These are phyloP conservation scores for Vitellaria paradoxa DNA, from an alignment of 179 eudicot genomes.

Conservation along the genomic window DNA sequence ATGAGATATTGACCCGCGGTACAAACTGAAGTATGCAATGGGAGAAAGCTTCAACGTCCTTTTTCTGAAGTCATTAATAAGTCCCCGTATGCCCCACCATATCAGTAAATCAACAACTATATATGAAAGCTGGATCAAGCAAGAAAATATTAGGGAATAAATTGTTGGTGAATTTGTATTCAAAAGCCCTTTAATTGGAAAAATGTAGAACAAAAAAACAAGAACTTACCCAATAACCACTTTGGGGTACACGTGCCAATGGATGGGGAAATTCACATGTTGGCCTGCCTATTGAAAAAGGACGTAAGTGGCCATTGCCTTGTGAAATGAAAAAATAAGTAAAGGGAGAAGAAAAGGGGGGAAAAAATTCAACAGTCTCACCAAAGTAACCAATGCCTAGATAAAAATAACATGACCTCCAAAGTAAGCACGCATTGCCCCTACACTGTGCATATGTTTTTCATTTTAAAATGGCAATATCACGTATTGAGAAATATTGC, in stretches of 20 bases:
- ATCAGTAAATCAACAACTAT: slow-evolving; percentile 78
- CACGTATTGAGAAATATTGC: background rate
- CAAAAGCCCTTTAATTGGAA: slow-evolving; percentile 1
- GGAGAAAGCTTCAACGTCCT: slow-evolving; percentile 87
- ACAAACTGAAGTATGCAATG: slow-evolving; percentile 83
- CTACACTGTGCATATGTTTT: background rate
- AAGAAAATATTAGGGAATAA: slow-evolving; percentile 16
- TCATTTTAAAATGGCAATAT: background rate
- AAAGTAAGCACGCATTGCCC: background rate
- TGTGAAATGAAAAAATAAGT: background rate
- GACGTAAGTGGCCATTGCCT: slow-evolving; percentile 24
- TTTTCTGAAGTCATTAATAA: slow-evolving; percentile 81
- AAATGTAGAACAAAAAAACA: background rate
- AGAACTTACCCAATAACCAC: slow-evolving; percentile 80
- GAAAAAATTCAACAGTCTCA: background rate
- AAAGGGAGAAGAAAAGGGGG: no score
- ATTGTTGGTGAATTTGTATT: background rate
- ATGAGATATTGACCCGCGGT: slow-evolving; percentile 83
- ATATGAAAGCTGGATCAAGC: slow-evolving; percentile 67
- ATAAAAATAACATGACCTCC: background rate
- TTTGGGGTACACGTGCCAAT: slow-evolving; percentile 83
- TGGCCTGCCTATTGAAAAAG: slow-evolving; percentile 73
- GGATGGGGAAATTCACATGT: slow-evolving; percentile 94
- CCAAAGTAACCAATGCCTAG: background rate
- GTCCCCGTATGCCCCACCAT: slow-evolving; percentile 95